Evolutionary conservation across 495 filamentous ascomycete genomes (phyloP).

Genomic region (Penicillium cosmopolitanum): DNA sequence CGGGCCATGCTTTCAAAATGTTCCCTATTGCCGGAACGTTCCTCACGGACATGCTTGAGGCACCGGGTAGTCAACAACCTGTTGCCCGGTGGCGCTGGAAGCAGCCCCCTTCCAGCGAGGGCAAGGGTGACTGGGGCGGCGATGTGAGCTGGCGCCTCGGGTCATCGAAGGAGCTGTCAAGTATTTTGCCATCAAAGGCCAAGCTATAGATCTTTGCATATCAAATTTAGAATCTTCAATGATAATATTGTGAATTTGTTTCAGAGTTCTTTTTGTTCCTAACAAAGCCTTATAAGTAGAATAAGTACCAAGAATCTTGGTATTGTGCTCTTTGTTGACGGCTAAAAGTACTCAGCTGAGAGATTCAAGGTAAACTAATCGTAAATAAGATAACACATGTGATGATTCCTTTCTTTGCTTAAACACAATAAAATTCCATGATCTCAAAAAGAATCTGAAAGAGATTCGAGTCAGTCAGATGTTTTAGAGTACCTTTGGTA

Average conservation of each 20-base stretch:
- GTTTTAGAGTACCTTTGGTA: too few species aligned
- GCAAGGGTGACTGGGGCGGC: constrained; percentile 38
- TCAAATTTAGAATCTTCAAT: constrained; percentile 2
- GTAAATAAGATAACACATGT: too few species aligned
- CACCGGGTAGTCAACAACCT: constrained; percentile 29
- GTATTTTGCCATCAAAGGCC: constrained; percentile 25
- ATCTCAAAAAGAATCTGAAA: too few species aligned
- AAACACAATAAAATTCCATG: too few species aligned
- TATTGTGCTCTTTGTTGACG: background rate
- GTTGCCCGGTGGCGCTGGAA: constrained; percentile 53
- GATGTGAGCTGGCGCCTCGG: constrained; percentile 47
- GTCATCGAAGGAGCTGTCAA: constrained; percentile 37
- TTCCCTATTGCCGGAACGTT: constrained; percentile 56
- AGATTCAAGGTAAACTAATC: too few species aligned
- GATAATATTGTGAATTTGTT: background rate
- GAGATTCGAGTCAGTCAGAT: too few species aligned
- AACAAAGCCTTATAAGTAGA: too few species aligned
- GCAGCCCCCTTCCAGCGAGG: constrained; percentile 14
- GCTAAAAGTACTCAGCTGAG: too few species aligned
- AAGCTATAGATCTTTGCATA: constrained; percentile 30
- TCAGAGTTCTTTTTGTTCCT: background rate
- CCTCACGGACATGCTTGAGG: constrained; percentile 45
- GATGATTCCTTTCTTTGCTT: too few species aligned
- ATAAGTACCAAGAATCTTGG: background rate
- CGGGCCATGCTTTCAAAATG: constrained; percentile 62